Evolutionary conservation across 2,329 filamentous ascomycete species (phyloP), one percentile per base, ranked within the genome.

Genomic region (Neopestalotiopsis rosae): DNA sequence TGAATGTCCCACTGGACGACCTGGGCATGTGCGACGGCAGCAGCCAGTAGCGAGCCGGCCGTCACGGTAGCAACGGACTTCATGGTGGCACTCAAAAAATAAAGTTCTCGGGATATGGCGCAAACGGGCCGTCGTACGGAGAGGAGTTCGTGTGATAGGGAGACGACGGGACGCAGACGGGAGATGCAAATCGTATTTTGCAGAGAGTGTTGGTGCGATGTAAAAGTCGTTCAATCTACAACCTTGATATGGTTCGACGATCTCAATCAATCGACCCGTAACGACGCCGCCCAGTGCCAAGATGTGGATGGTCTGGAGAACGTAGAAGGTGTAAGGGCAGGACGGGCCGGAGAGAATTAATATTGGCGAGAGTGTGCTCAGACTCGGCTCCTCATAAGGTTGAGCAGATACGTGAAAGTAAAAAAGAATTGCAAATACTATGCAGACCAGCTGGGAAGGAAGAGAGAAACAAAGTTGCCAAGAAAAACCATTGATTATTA

Each of bases 1-100:
- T 80, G 76, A 63, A 88, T 84, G 67, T 82, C 81, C 83, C 84
- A 87, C 72, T 84, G 81, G 14, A 88, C 81, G 24, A 86, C 79
- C 68, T 78, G 76, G 3, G 76, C 75, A n/a, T 73, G 71, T 20
- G 73, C 74, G 40, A 72, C 71, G 13, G 76, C 76, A 58, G 76
- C 76, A 58, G 72, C 75, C 61, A 77, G 65, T 63, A 78, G 69
- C 42, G 74, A 75, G 66, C 76, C 71, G 63, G 76, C 72, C 70
- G 74, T 73, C 32, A 77, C 38, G 17, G 69, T 71, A 20, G 73
- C 68, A 59, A 70, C 68, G 65, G 70, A 71, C 66, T 67, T 75
- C 77, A 79, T 79, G 59, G 58, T 61, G n/a, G 38, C 24, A 63
- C 49, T 40, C 7, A 40, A 38, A 5, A 40, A 62, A 38, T 62